Evolutionary conservation across 371 early-diverging fungal genomes (phyloP), one percentile per base, ranked within the genome.

Genomic region (Mucor saturninus): DNA sequence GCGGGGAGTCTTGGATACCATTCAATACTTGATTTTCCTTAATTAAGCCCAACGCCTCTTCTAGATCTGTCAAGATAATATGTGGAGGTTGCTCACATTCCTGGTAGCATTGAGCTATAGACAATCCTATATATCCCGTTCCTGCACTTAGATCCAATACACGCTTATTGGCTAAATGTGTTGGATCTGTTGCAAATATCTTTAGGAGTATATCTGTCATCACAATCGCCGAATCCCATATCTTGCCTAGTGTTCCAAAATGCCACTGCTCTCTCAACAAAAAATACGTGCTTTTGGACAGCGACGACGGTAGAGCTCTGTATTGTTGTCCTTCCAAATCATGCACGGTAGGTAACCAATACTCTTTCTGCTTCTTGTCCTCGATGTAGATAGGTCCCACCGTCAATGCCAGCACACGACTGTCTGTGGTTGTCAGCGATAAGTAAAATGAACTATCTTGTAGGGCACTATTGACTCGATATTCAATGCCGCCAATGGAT

Each of bases 211-310:
- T 40, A 5, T 77, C 57, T n/a, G 59, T 65, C 56, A 83, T 48
- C 0, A 76, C 74, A 31, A 83, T 70, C 0, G 85, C 85, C 0
- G 83, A 83, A 59, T 84, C 83, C 85, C 85, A 84, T 35, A 81
- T 61, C 40, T 81, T 83, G 21, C 83, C 85, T 14, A 81, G 82
- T 30, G 80, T 77, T 10, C 76, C 72, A 31, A 62, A 56, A 28
- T 80, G 72, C 79, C 81, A 80, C 3, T 63, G 53, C 52, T 84
- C 85, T 42, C 78, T 48, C 4, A 58, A 26, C 5, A 58, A 28
- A 28, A 58, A 46, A 35, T 57, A 57, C 11, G 32, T 45, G 15
- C 57, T 46, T 2, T 46, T 21, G 13, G 50, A 50, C 32, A 45
- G 21, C 28, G 45, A 46, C n/a, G 46, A 57, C 32, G 28, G 15